Evolutionary conservation across 2,329 filamentous ascomycete species (phyloP), one percentile per base, ranked within the genome.

Genomic region (Venturia aucupariae): DNA sequence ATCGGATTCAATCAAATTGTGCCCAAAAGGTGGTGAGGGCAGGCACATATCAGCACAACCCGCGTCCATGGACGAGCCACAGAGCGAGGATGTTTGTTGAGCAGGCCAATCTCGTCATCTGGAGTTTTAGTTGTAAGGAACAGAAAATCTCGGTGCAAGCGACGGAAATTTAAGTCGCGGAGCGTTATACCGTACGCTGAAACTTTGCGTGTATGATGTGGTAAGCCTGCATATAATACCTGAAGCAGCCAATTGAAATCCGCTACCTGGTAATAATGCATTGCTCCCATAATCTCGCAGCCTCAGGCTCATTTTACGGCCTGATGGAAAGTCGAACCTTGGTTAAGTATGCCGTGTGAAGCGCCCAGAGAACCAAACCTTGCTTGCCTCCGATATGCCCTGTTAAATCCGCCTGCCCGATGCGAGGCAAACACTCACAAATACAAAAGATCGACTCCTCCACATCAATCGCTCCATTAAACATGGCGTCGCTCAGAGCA

Each of bases 401-500:
- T 46, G n/a, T 17, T 1, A 41, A 41, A 41, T 10, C 39, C 39
- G 44, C 22, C 22, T n/a, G n/a, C n/a, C n/a, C n/a, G n/a, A n/a
- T 22, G 24, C 27, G 51, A 35, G 13, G 27, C 44, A 55, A 35
- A 35, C 3, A 35, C 51, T 57, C 51, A n/a, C 19, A 32, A 32
- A 30, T 32, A 30, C 13, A 3, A 15, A 17, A 30, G 30, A 35
- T 11, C 1, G 7, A 32, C 15, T 8, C 10, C 17, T 24, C 6
- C 7, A 35, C 17, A 1, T n/a, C 30, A 35, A 19, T 8, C 8
- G 19, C 15, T 11, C 32, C 51, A 19, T 2, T 8, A 35, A 35
- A 57, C 7, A 57, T 81, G 78, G 74, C 78, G 60, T 71, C 75
- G 46, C 69, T 79, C 67, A 72, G 74, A 70, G 70, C 72, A 65